Evolutionary conservation across 2,329 filamentous ascomycete species (phyloP), one percentile per base, ranked within the genome.

Genomic region (Calonectria pseudoturangicola): DNA sequence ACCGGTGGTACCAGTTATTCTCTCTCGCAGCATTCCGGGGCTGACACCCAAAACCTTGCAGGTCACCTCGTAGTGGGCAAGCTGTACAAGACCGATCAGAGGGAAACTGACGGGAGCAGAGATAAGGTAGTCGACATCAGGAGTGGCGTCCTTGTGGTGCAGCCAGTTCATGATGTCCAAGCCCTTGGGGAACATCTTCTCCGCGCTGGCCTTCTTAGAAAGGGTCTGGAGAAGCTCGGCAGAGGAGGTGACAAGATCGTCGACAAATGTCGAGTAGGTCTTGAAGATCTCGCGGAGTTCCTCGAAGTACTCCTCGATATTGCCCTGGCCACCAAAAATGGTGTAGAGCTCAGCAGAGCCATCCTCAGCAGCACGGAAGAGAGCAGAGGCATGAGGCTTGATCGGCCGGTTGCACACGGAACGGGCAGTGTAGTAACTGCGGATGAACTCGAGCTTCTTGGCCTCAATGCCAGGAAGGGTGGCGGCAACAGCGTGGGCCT

Each of bases 221-320:
- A 99, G 89, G 30, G 88, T 92, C 83, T 96, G 95, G n/a, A 99
- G 90, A 68, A 98, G 92, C 81, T 97, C 93, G 16, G 97, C 96
- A 9, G 95, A 93, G 28, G 92, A 90, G 33, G 90, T 89, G 81
- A 99, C 90, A 76, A 98, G 92, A 76, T 97, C 95, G 78, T 95
- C 93, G 6, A 98, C 92, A 78, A 99, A 97, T 33, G 94, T 94
- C 15, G 94, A 93, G 86, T 99, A 99, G 72, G 96, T 98, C 80
- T 89, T 92, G 87, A 96, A 96, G 71, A 98, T 91, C 84, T 98
- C 94, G 70, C 97, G 93, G 74, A 99, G 91, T 87, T 99, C 97
- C 79, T 99, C 96, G 81, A 99, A 99, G 86, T 99, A 99, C 86
- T 99, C 97, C 86, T 99, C 96, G 76, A 99, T 98, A 85, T 99